Percentiles rank a stretch among this genome's conserved stretches.
phyloP scores from a whole-genome alignment of 331 rosid species.

The Acacia concinna region DNA sequence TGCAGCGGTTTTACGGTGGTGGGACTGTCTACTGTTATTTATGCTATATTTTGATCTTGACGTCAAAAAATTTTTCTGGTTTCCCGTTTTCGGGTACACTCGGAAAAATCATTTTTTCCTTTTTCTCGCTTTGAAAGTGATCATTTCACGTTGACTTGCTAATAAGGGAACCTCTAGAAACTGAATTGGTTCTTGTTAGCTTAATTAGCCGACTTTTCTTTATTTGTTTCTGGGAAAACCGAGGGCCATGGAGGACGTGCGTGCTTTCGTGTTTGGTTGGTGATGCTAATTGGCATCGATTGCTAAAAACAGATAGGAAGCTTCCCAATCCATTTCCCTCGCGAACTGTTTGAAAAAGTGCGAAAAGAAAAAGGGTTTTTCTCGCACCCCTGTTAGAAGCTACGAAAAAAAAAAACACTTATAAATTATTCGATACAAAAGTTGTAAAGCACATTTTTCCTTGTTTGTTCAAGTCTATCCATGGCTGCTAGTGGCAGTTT shows the following conservation, averaged over 20 bases:
- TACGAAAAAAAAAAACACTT: not conserved
- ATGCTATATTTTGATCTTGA: not conserved
- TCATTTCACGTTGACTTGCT: conserved; percentile 25
- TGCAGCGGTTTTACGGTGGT: not conserved
- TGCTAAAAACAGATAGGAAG: conserved; percentile 25
- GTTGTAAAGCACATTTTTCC: not conserved
- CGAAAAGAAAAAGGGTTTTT: not conserved
- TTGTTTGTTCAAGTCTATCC: conserved; percentile 15
- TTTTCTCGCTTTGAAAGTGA: not conserved
- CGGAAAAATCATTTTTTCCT: not conserved
- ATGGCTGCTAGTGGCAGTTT: conserved; percentile 27
- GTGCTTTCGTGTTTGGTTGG: not conserved
- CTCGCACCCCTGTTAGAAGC: not conserved
- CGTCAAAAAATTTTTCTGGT: not conserved
- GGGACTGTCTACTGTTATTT: not conserved
- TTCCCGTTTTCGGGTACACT: not conserved
- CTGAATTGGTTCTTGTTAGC: not conserved
- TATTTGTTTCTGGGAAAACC: conserved; percentile 33
- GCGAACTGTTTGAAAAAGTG: conserved; percentile 2
- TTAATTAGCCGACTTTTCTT: not conserved
- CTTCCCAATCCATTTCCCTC: not conserved
- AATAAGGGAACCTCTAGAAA: conserved; percentile 15
- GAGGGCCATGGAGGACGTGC: conserved; percentile 1
- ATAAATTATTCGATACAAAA: not conserved
- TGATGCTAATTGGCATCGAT: not conserved